Evolutionary conservation across 768 basidiomycete species (phyloP).

Genomic region (Boletus barrowsii): DNA sequence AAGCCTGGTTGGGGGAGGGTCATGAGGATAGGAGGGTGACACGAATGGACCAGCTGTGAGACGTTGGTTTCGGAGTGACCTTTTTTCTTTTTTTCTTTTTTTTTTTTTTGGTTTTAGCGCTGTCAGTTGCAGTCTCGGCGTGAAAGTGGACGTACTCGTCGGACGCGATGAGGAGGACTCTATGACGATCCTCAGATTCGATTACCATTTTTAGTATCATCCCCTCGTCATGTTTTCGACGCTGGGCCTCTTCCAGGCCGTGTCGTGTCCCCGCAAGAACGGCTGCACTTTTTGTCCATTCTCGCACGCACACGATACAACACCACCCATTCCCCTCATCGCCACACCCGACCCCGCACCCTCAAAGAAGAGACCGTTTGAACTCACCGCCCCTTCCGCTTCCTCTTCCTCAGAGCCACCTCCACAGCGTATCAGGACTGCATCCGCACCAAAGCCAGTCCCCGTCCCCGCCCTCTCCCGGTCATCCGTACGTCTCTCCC

Average conservation of each 20-base stretch:
- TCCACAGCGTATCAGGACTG: constrained; percentile 59
- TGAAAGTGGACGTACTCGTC: background rate
- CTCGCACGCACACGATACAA: constrained; percentile 47
- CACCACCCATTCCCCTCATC: constrained; percentile 23
- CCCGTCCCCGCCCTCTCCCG: constrained; percentile 39
- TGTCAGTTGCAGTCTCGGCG: background rate
- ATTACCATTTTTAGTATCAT: too few relatives aligned
- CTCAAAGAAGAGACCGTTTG: constrained; percentile 48
- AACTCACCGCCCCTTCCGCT: constrained; percentile 25
- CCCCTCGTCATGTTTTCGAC: constrained; percentile 58
- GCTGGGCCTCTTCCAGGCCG: constrained; percentile 51
- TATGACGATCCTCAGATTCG: too few relatives aligned
- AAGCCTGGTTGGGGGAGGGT: constrained; percentile 22
- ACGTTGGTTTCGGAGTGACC: too few relatives aligned
- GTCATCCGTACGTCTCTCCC: constrained; percentile 21
- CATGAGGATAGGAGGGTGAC: constrained; percentile 1
- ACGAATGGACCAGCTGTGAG: too few relatives aligned
- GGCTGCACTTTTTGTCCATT: constrained; percentile 63
- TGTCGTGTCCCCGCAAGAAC: constrained; percentile 55
- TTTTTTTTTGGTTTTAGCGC: too few relatives aligned
- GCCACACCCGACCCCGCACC: constrained; percentile 10
- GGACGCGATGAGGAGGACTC: too few relatives aligned
- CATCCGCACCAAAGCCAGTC: constrained; percentile 39
- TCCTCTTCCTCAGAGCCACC: constrained; percentile 47
- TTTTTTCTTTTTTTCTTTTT: too few relatives aligned